A percentile compares a stretch with the other conserved stretches of the same genome.
Evolutionary conservation across 78 protist genomes (phyloP).

Genomic region (Speleostelium caveatum): DNA sequence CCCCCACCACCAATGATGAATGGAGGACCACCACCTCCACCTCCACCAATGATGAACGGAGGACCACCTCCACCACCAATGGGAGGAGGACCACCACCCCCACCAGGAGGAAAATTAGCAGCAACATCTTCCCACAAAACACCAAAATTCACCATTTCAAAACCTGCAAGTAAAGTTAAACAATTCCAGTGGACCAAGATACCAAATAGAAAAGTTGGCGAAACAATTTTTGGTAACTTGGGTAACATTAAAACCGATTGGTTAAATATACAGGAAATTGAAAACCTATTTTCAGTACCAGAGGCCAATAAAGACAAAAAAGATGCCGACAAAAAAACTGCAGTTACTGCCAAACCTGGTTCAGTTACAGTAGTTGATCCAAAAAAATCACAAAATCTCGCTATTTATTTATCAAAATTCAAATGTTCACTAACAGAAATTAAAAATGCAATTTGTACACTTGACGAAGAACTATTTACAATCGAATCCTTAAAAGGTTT

Average conservation of each 20-base stretch:
- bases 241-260: conserved; percentile 63
- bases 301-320: conserved; percentile 3
- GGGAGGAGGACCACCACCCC: conserved; percentile 65
- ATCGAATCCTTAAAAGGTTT: conserved; percentile 37
- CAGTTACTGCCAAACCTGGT: conserved; percentile 72
- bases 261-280: conserved; percentile 61
- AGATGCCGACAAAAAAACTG: conserved; percentile 2
- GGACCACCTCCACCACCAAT: conserved; percentile 68
- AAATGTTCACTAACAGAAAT: conserved; percentile 66
- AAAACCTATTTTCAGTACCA: conserved; percentile 45
- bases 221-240: conserved; percentile 53
- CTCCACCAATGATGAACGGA: conserved; percentile 64
- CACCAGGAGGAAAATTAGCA: conserved; percentile 18
- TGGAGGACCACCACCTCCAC: conserved; percentile 79
- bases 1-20: conserved; percentile 66
- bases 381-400: conserved; percentile 76
- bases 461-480: conserved; percentile 65
- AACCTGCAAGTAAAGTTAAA: conserved; percentile 77
- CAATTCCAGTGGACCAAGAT: conserved; percentile 84
- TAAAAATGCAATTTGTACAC: conserved; percentile 41
- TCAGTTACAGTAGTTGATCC: conserved; percentile 66
- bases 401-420: conserved; percentile 66
- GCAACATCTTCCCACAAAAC: too few species aligned
- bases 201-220: conserved; percentile 49
- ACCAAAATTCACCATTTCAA: conserved; percentile 47